Evolutionary conservation across 163 green algal genomes (phyloP), one percentile per base, ranked within the genome.

Genomic region (Dunaliella salina): DNA sequence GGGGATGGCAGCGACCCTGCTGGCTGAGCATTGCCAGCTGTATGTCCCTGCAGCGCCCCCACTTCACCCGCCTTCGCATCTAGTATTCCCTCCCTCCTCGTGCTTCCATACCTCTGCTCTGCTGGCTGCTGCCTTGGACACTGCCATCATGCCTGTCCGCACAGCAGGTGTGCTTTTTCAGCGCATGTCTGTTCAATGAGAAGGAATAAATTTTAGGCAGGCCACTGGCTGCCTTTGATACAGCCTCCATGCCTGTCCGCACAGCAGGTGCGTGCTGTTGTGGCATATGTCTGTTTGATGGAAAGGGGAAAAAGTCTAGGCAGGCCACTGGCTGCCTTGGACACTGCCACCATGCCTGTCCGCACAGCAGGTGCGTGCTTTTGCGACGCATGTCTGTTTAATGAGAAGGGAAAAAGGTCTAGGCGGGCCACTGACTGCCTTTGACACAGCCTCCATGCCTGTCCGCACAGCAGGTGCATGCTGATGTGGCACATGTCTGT

Each of bases 111-210:
- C 83, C 29, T 88, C 83, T 34, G 91, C 92, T 1, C 46, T 95
- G 35, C 92, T 93, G 59, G 93, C 91, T 0, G 86, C 91, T 1
- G 92, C 88, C 0, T 71, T 96, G 0, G 93, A 96, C 87, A 90
- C 87, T 5, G 86, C 88, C 3, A 91, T 89, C 15, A 86, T 96
- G 78, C 87, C 93, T 22, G 88, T 88, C 15, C 86, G 91, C 5
- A 87, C 94, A 33, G 78, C 82, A 46, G 80, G 85, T 90, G 30
- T 26, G 20, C 3, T 50, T 50, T 50, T 50, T 3, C 40, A 50
- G 40, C 8, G 40, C 40, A 50, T 50, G 40, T 50, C 4, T 50
- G 3, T 50, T 50, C 40, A 15, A n/a, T n/a, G n/a, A n/a, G n/a
- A n/a, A n/a, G n/a, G n/a, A n/a, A n/a, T n/a, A n/a, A n/a, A n/a